Conservation (phyloP, 2,329 filamentous ascomycete species). For the Colletotrichum horii region DNA sequence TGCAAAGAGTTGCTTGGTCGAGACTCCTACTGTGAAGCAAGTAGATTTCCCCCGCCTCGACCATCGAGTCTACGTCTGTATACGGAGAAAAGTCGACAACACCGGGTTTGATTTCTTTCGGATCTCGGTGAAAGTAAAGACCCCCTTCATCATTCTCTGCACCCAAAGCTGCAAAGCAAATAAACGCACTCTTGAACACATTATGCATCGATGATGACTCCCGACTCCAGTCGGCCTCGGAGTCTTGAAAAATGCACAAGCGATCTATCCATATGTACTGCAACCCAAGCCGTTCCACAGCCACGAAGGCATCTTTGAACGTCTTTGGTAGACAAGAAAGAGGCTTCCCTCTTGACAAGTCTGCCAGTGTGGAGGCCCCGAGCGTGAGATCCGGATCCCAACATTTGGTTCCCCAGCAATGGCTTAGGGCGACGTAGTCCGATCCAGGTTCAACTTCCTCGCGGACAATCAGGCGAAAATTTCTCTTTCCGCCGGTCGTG, state of each 20-base stretch:
- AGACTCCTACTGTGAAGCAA: not conserved
- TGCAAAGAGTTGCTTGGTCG: not conserved
- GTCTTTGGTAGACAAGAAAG: not conserved
- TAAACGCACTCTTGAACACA: not conserved
- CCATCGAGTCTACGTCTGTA: not conserved
- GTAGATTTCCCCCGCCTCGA: not conserved
- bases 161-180: not conserved
- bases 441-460: not conserved
- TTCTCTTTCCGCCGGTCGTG: not conserved
- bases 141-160: not conserved
- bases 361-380: fast-evolving
- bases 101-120: not conserved
- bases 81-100: not conserved
- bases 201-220: not conserved
- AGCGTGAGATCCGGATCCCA: not conserved
- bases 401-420: not conserved
- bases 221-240: not conserved
- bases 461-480: not conserved
- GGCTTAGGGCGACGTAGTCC: fast-evolving
- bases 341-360: fast-evolving
- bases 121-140: not conserved
- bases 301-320: not conserved
- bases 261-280: not conserved
- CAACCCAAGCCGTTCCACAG: not conserved
- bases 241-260: not conserved